Percentiles rank a stretch among this genome's conserved stretches.
These are phyloP conservation scores for Phaeosphaeriaceae sp. DNA, from an alignment of 2,329 filamentous ascomycete genomes.

Conservation along the genomic window DNA sequence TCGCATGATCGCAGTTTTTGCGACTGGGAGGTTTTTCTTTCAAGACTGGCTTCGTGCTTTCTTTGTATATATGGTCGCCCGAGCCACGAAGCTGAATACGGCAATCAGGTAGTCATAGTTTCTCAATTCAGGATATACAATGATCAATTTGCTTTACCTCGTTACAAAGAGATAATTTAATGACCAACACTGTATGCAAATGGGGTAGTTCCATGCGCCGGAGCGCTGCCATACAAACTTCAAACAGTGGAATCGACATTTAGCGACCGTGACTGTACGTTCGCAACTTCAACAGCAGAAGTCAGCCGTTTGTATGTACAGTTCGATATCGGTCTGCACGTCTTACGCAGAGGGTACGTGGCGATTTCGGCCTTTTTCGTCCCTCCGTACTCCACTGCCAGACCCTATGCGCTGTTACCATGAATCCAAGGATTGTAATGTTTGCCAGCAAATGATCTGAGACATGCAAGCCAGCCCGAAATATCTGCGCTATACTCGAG, in stretches of 20 bases:
- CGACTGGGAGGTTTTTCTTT: constrained; percentile 9
- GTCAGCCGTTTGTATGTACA: too few species aligned
- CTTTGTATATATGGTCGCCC: constrained; percentile 7
- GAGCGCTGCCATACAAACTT: background rate
- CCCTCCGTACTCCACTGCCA: too few species aligned
- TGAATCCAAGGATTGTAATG: too few species aligned
- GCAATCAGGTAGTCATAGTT: background rate
- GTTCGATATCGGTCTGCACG: too few species aligned
- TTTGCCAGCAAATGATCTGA: background rate
- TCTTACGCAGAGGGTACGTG: too few species aligned
- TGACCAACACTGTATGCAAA: background rate
- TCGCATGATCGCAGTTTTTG: constrained; percentile 15
- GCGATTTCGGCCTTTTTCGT: too few species aligned
- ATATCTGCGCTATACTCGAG: too few species aligned
- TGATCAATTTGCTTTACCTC: background rate
- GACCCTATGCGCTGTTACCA: too few species aligned
- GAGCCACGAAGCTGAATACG: background rate
- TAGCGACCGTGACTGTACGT: background rate
- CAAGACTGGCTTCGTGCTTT: constrained; percentile 20
- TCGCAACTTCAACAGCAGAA: too few species aligned
- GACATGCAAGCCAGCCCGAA: background rate
- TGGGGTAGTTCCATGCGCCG: background rate
- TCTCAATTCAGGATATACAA: constrained; percentile 1
- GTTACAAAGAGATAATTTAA: background rate
- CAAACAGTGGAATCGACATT: background rate